Base-by-base conservation (phyloP, 345 rosid species). In the Lumnitzera racemosa region DNA sequence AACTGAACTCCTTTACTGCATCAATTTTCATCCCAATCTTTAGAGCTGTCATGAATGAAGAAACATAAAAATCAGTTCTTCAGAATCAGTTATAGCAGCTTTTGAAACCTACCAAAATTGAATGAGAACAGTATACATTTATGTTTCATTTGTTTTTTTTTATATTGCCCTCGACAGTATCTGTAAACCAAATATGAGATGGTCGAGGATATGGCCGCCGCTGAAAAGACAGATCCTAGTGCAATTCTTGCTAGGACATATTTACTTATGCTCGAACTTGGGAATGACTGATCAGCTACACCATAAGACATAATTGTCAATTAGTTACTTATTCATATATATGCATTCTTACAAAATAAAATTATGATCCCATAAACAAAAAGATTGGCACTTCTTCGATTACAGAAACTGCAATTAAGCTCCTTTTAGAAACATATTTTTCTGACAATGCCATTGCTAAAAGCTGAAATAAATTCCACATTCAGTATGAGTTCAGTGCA, bases 1-100 rank as follows among this genome's bases (percentile, higher is more conserved):
- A 87, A 51, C 88, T 77, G 68, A 94, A 79, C 71, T 76, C 78
- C 75, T 80, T 89, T 56, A 87, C 85, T 14, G 96, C 97, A 41
- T 84, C 97, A 49, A 20, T 20, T 20, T 20, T 20, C 20, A 20
- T 20, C 46, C 86, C 73, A 67, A 79, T 70, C 74, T 70, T 86
- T 15, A 85, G 76, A 48, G 70, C 95, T 94, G 78, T 27, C 24
- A 11, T 29, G 11, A 57, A 24, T 5, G 31, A 50, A 15, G 55
- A 48, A 13, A 29, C 31, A 11, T 43, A 67, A 25, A 46, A 47
- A 5, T 47, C 11, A 27, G 15, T 14, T 13, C 14, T 12, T 0
- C 27, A 27, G 20, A 24, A 14, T 12, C 24, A 47, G 25, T 29
- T 9, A 24, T 25, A 25, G 50, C 48, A 59, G 27, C 49, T 51